These are phyloP conservation scores for Aspergillus quadrilineatus DNA, from an alignment of 2,329 filamentous ascomycete genomes.

Conservation along the genomic window DNA sequence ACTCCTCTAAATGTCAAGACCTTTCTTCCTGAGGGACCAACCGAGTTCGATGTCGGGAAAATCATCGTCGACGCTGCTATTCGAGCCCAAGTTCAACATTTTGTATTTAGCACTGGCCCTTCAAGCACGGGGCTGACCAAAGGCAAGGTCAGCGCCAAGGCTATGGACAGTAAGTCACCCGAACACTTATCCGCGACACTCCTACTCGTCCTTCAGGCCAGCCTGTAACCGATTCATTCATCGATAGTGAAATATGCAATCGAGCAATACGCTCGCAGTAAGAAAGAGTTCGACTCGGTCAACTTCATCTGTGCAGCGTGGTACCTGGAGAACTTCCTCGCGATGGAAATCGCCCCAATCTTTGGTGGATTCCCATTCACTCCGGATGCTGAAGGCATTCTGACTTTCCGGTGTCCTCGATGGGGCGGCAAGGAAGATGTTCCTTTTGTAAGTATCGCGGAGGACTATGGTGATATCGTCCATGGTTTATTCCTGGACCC, in stretches of 20 bases:
- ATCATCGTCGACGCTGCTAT: no score
- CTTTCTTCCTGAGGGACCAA: neutral
- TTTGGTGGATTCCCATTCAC: slow-evolving; percentile 45
- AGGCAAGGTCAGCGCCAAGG: no score
- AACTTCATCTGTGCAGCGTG: slow-evolving; percentile 41
- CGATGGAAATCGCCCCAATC: slow-evolving; percentile 32
- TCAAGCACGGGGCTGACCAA: no score
- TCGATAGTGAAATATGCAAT: slow-evolving; percentile 21
- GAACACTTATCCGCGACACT: no score
- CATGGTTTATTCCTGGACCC: slow-evolving; percentile 48
- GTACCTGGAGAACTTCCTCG: slow-evolving; percentile 47
- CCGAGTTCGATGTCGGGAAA: slow-evolving; percentile 20
- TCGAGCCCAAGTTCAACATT: no score
- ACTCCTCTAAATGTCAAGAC: neutral
- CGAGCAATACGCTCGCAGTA: slow-evolving; percentile 37
- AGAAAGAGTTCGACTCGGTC: slow-evolving; percentile 36
- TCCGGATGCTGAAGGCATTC: slow-evolving; percentile 36
- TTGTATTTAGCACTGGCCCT: no score
- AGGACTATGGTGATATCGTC: slow-evolving; percentile 49
- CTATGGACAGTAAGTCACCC: no score
- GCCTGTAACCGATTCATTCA: neutral
- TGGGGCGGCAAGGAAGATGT: slow-evolving; percentile 44
- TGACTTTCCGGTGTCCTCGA: slow-evolving; percentile 38
- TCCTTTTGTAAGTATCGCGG: slow-evolving; percentile 41
- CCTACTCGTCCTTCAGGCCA: slow-evolving; percentile 32